These are phyloP conservation scores for Talaromyces sp. DNA, from an alignment of 2,329 filamentous ascomycete species.

Conservation along the genomic window DNA sequence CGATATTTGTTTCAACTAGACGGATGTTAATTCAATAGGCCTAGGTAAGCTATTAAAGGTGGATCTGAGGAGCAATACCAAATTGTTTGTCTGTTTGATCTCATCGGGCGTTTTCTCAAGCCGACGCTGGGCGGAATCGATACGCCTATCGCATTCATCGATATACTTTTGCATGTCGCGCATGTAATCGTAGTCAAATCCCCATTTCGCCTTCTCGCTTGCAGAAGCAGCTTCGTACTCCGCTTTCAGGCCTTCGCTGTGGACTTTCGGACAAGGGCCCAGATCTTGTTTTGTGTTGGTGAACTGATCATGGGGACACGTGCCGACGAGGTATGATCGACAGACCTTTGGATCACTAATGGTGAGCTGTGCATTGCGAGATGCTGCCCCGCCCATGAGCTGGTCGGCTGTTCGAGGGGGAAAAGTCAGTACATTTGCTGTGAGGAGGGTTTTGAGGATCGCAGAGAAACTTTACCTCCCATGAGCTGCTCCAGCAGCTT, in stretches of 20 bases:
- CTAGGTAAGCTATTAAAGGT: neutral
- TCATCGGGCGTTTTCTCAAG: constrained; percentile 98
- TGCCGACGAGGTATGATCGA: constrained; percentile 87
- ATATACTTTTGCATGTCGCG: constrained; percentile 95
- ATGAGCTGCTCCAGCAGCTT: constrained; percentile 95
- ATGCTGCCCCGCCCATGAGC: constrained; percentile 74
- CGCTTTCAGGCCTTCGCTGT: constrained; percentile 80
- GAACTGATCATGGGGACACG: constrained; percentile 97
- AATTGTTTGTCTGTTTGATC: constrained; percentile 86
- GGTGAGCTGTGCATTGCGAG: constrained; percentile 74
- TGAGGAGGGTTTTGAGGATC: neutral
- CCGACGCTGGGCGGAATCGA: constrained; percentile 81
- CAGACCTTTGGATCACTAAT: constrained; percentile 92
- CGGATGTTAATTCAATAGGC: neutral
- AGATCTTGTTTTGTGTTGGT: constrained; percentile 99
- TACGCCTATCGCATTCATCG: constrained; percentile 90
- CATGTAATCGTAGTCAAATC: constrained; percentile 96
- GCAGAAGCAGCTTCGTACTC: constrained; percentile 77
- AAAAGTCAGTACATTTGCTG: constrained; percentile 15
- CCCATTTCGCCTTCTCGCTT: constrained; percentile 69
- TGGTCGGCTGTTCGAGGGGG: constrained; percentile 42
- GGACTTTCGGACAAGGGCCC: constrained; percentile 80
- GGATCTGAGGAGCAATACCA: constrained; percentile 44
- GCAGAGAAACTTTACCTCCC: constrained; percentile 41
- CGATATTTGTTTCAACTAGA: constrained; percentile 71